Conservation (phyloP, 345 rosid species). For the Eucalyptus marginata region DNA sequence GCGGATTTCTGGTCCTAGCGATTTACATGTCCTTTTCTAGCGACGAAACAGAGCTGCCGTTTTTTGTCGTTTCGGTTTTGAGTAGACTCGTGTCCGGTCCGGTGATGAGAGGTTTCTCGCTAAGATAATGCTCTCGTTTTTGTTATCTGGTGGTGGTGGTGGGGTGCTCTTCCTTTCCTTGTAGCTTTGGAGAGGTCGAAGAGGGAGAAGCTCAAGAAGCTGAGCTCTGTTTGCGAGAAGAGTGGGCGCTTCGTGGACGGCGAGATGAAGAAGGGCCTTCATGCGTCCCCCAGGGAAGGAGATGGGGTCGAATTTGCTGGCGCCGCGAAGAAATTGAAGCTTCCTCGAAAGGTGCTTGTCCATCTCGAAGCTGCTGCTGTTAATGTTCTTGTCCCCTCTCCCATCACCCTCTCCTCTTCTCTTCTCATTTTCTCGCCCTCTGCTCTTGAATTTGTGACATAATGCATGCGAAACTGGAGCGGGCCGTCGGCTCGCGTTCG, state of each 20-base stretch:
- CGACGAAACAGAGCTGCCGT: conserved; percentile 3
- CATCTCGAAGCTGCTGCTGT: not conserved
- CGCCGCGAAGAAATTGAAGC: conserved; percentile 30
- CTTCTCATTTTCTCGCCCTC: not conserved
- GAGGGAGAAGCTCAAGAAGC: conserved; percentile 40
- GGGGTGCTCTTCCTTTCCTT: not conserved
- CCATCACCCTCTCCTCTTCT: not conserved
- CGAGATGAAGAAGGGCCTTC: conserved; percentile 36
- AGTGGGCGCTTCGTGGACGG: conserved; percentile 10
- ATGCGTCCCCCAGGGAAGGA: conserved; percentile 13
- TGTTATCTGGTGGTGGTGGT: conserved; percentile 7
- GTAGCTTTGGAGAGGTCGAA: conserved; percentile 35
- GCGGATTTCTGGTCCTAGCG: not conserved
- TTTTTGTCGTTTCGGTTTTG: conserved; percentile 17
- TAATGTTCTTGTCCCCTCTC: not conserved
- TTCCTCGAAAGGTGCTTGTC: conserved; percentile 34
- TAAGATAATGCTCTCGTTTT: not conserved
- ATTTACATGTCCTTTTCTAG: not conserved
- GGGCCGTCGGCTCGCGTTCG: not conserved
- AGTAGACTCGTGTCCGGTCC: not conserved
- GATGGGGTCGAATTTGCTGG: conserved; percentile 5
- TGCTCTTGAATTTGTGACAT: not conserved
- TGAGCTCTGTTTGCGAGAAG: conserved; percentile 29
- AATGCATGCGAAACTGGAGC: not conserved
- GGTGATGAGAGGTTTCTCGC: not conserved